Base-by-base conservation (phyloP, 2,329 filamentous ascomycete species). In the Neonectria coccinea region DNA sequence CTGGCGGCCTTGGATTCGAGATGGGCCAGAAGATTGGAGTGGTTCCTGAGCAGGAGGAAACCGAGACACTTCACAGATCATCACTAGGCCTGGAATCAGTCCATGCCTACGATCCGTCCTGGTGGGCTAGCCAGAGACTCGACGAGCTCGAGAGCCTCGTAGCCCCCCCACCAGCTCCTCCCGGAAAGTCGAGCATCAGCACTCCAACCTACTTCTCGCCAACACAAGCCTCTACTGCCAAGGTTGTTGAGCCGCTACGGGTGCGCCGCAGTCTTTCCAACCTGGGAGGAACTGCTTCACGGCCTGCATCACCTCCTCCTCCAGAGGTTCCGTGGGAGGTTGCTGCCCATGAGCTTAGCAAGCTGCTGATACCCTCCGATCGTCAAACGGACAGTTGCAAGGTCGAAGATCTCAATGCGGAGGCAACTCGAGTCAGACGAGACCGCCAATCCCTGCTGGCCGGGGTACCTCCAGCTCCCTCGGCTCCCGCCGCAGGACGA, bases 291-390 rank as follows among this genome's bases (percentile, higher is more conserved):
- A 54, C 81, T 22, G 78, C 80, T 16, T 55, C 66, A 5, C 67
- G 85, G 41, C 78, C 83, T 31, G 84, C 87, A 3, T 88, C 89
- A 4, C 90, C 91, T 1, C 92, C 92, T 9, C 87, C 91, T 1
- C 93, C 94, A 3, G 91, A 94, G 48, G 91, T 98, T 0, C 86
- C 92, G 47, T 98, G 95, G 96, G 87, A 90, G 0, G 86, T 91
- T 29, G 94, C 94, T n/a, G 87, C 92, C 0, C 88, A 93, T 71
- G 94, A 97, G 75, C 81, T 98, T 12, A 92, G 89, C 73, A 94
- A 92, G 75, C 78, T 97, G 5, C 85, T 98, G 22, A 91, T 97
- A 61, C 96, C 95, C 0, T 84, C 83, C 0, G 85, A 91, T 69
- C 87, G 94, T 4, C 88, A 93, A 70, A 94, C 91, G 0, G 85